Base-by-base conservation (phyloP, 306 rosid species). In the Carpinus viminea region DNA sequence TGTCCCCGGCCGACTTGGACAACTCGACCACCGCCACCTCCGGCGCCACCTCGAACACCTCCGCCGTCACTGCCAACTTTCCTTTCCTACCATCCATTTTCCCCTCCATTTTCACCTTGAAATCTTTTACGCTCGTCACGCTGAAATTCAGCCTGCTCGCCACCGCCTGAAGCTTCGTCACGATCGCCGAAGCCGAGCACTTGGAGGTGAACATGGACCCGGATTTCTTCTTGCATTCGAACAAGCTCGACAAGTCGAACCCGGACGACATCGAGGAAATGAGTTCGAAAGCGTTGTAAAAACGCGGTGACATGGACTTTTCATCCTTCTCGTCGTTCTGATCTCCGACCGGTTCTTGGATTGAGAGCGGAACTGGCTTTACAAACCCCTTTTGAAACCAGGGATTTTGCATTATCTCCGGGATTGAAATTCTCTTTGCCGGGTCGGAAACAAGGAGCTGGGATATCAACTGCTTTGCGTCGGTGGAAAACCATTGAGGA, bases 201-300 rank as follows among this genome's bases (percentile, higher is more conserved):
- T 89, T 93, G 0, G 96, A 87, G 2, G 89, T 84, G 47, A 93
- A 93, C 80, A 79, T 74, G 0, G 98, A 91, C 0, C 88, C 83
- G 0, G 84, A 68, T 31, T 82, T 87, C 81, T 82, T 91, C 81
- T 86, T 77, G 1, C 75, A 89, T 89, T 93, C 97, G 7, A 93
- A 93, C 87, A 93, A 70, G 70, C 64, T 90, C 17, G 93, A 89
- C 41, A 93, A 75, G 72, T 93, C 93, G 64, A 93, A 91, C 3
- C 97, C 96, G 7, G 88, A 83, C 0, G 98, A 91, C 82, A 93
- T 77, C 0, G 97, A 88, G 0, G 98, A 90, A 12, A 93, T 90
- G 10, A 93, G 87, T 85, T 93, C 93, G 48, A 91, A 93, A 0
- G 97, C 98, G 9, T 93, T 93, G 78, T 85, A 90, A 75, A 90